Conservation (phyloP, 768 basidiomycete genomes). For the Naganishia onofrii region DNA sequence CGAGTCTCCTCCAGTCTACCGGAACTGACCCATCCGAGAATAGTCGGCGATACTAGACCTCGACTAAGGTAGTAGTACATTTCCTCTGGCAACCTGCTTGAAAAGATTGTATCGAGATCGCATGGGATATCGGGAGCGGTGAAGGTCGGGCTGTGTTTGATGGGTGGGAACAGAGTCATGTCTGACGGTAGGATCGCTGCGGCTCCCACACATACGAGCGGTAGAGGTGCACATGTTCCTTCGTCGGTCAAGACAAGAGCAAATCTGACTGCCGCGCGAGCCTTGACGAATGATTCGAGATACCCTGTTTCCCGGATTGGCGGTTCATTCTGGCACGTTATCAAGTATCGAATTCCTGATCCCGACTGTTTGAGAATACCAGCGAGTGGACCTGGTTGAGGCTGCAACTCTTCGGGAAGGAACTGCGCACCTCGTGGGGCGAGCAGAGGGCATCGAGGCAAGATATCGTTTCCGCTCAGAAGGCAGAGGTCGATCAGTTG, state of each 20-base stretch:
- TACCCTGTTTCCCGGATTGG: slow-evolving; percentile 61
- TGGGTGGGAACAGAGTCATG: slow-evolving; percentile 53
- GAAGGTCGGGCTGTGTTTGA: slow-evolving; percentile 56
- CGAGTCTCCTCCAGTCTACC: slow-evolving; percentile 75
- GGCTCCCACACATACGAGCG: slow-evolving; percentile 71
- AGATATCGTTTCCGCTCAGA: slow-evolving; percentile 79
- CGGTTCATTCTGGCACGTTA: slow-evolving; percentile 59
- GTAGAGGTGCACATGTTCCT: slow-evolving; percentile 53
- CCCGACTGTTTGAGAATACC: slow-evolving; percentile 5
- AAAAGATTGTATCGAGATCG: slow-evolving; percentile 93
- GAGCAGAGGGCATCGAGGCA: slow-evolving; percentile 56
- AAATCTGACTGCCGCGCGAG: slow-evolving; percentile 86
- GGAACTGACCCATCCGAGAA: slow-evolving; percentile 89
- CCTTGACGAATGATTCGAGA: slow-evolving; percentile 79
- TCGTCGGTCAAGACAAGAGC: slow-evolving; percentile 81
- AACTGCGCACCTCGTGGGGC: slow-evolving; percentile 29
- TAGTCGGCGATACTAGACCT: slow-evolving; percentile 81
- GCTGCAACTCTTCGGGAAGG: slow-evolving; percentile 33
- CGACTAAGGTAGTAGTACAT: slow-evolving; percentile 94
- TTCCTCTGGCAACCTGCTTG: slow-evolving; percentile 88
- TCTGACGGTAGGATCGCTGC: slow-evolving; percentile 58
- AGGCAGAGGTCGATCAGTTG: slow-evolving; percentile 94
- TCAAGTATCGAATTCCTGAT: slow-evolving; percentile 7
- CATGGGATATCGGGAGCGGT: slow-evolving; percentile 82
- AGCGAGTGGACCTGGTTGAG: slow-evolving; percentile 16